A percentile compares a stretch with the other conserved stretches of the same genome.
Evolutionary conservation across 805 yeast species (phyloP).

Genomic region (Aciculoconidium aculeatum): DNA sequence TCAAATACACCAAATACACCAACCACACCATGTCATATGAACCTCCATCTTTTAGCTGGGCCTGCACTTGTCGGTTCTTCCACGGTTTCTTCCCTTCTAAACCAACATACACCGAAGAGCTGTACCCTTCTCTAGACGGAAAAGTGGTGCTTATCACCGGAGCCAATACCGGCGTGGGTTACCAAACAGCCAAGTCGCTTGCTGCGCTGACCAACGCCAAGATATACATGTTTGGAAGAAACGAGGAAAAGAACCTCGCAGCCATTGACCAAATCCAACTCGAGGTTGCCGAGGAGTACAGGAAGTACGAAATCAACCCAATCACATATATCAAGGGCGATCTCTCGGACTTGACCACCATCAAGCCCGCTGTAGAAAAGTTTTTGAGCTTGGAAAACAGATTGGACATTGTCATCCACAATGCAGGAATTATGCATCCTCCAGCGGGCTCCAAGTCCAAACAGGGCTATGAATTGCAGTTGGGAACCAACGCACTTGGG

Average conservation of each 20-base stretch:
- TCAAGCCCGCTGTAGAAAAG: slow-evolving; percentile 21
- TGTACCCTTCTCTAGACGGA: slow-evolving; percentile 31
- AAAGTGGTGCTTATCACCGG: slow-evolving; percentile 37
- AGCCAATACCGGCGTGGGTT: slow-evolving; percentile 30
- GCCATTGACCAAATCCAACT: slow-evolving; percentile 21
- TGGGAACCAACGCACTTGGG: slow-evolving; percentile 44
- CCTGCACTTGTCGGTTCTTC: slow-evolving; percentile 3
- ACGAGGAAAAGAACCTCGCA: slow-evolving; percentile 20
- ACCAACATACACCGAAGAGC: slow-evolving; percentile 22
- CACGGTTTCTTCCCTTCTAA: slow-evolving; percentile 4
- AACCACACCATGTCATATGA: too few relatives aligned
- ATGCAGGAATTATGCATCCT: slow-evolving; percentile 31
- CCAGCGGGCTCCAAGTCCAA: slow-evolving; percentile 28
- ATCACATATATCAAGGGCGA: slow-evolving; percentile 6
- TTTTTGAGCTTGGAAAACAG: slow-evolving; percentile 7
- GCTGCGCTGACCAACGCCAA: slow-evolving; percentile 24
- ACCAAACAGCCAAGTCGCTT: slow-evolving; percentile 24
- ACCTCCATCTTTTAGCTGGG: slow-evolving; percentile 6
- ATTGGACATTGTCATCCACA: slow-evolving; percentile 17
- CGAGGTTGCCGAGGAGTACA: slow-evolving; percentile 15
- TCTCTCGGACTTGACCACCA: slow-evolving; percentile 7
- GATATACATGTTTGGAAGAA: slow-evolving; percentile 33
- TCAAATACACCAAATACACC: too few relatives aligned
- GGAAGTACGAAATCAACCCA: too few relatives aligned
- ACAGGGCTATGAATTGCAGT: slow-evolving; percentile 42